Base-by-base conservation (phyloP, 2,329 filamentous ascomycete species). In the Penicillium brasilianum region DNA sequence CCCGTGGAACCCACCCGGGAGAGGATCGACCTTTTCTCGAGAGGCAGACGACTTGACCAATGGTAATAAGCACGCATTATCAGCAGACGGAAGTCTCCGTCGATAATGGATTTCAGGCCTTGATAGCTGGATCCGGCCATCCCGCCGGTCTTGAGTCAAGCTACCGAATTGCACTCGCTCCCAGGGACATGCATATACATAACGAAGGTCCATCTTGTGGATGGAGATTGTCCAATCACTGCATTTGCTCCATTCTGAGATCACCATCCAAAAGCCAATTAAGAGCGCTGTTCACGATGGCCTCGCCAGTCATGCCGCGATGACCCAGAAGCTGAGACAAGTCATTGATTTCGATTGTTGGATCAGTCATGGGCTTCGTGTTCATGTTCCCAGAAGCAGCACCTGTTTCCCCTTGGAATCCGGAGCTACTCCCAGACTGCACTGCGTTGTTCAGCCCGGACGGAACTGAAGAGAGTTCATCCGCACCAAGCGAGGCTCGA, bases 251-350 rank as follows among this genome's bases (percentile, higher is more conserved):
- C 25, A 48, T 30, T 48, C 44, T 48, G 8, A 48, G 44, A 11
- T 48, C 44, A 48, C 30, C 25, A 18, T 48, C 25, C n/a, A 48
- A 48, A 10, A 48, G 44, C 44, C 44, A 48, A 11, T 48, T 48
- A 8, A 48, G 44, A 30, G 44, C 44, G 25, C 44, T 30, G 3
- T 48, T 48, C 44, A 48, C 44, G 44, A 30, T 30, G 6, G 44
- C 44, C 25, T 30, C 44, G 8, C 44, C 44, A 25, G 7, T 48
- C 44, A 48, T 30, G 14, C 16, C 16, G 14, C 44, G 44, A 48
- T 30, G 22, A 48, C n/a, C 44, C 4, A 30, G 25, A 30, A 48
- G 44, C 14, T 48, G 25, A 30, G 44, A 48, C 14, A 48, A 16
- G 14, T 30, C 44, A 48, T 18, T 48, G 7, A 10, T n/a, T 16